A percentile compares a stretch with the other conserved stretches of the same genome.
These are phyloP conservation scores for Cladosporium sp. DNA, from an alignment of 2,329 filamentous ascomycete species.

Conservation along the genomic window DNA sequence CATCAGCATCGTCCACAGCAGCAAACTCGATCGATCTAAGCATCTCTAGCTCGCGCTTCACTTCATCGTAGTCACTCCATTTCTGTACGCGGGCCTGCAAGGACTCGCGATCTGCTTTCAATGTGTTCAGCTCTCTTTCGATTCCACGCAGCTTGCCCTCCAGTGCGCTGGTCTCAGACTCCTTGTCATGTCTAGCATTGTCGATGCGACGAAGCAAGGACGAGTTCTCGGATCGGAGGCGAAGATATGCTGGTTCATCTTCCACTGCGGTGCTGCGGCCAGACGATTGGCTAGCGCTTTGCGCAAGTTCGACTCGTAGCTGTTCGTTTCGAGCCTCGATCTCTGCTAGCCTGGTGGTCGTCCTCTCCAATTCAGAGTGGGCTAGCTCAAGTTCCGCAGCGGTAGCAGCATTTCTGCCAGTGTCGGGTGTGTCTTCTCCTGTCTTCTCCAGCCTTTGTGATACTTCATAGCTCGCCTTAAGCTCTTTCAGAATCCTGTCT, in stretches of 20 bases:
- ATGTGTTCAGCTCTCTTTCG: slow-evolving; percentile 69
- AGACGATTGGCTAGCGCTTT: slow-evolving; percentile 64
- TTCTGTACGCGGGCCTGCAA: slow-evolving; percentile 78
- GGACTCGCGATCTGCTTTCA: slow-evolving; percentile 75
- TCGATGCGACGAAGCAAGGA: slow-evolving; percentile 87
- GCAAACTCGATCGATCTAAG: slow-evolving; percentile 95
- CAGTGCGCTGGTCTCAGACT: slow-evolving; percentile 70
- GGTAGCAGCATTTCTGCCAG: slow-evolving; percentile 62
- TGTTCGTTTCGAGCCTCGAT: slow-evolving; percentile 94
- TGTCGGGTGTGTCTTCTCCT: slow-evolving; percentile 55
- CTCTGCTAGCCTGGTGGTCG: slow-evolving; percentile 80
- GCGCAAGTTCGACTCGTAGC: slow-evolving; percentile 81
- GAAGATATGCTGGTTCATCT: slow-evolving; percentile 84
- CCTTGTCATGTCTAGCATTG: slow-evolving; percentile 74
- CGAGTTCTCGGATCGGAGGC: slow-evolving; percentile 88
- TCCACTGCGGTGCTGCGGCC: slow-evolving; percentile 63
- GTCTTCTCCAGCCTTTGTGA: slow-evolving; percentile 79
- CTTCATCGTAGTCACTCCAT: slow-evolving; percentile 91
- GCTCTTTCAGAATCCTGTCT: slow-evolving; percentile 83
- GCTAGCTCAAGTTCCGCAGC: slow-evolving; percentile 93
- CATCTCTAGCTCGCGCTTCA: slow-evolving; percentile 93
- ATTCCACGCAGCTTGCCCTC: slow-evolving; percentile 72
- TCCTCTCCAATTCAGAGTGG: slow-evolving; percentile 83
- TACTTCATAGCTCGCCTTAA: slow-evolving; percentile 96
- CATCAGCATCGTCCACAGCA: slow-evolving; percentile 62